Conservation (phyloP, 805 yeast species). For the Jamesozyma hellenica region DNA sequence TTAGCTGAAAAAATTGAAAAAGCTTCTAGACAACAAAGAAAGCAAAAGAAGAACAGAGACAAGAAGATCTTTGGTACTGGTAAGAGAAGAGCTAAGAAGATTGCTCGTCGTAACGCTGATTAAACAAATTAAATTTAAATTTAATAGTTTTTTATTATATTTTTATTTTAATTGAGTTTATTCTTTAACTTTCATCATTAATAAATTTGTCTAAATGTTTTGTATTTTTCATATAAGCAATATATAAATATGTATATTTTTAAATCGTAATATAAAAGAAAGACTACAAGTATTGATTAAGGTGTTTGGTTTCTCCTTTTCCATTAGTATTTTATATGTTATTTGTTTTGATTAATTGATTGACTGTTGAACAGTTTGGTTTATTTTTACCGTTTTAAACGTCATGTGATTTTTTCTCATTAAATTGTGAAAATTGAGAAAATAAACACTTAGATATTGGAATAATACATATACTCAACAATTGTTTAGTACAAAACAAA, state of each 20-base stretch:
- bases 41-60: slow-evolving; percentile 99
- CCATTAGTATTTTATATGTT: no score
- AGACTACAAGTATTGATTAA: slow-evolving; percentile 1
- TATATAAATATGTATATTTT: slow-evolving; percentile 3
- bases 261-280: slow-evolving; percentile 3
- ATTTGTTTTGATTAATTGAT: no score
- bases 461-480: no score
- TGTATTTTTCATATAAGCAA: slow-evolving; percentile 1
- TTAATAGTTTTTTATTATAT: not conserved
- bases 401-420: not conserved
- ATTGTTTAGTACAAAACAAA: no score
- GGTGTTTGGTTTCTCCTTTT: not conserved
- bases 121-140: slow-evolving; percentile 27
- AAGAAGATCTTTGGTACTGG: slow-evolving; percentile 99
- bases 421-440: not conserved
- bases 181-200: slow-evolving; percentile 1
- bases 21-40: slow-evolving; percentile 99
- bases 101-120: slow-evolving; percentile 85
- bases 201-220: slow-evolving; percentile 2
- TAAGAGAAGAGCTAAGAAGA: slow-evolving; percentile 83
- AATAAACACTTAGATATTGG: no score
- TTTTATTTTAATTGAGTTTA: slow-evolving; percentile 3
- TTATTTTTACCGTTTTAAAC: no score
- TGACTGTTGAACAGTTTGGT: no score
- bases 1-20: slow-evolving; percentile 92